phyloP scores from a whole-genome alignment of 306 rosid species.

The Trifolium fragiferum region DNA sequence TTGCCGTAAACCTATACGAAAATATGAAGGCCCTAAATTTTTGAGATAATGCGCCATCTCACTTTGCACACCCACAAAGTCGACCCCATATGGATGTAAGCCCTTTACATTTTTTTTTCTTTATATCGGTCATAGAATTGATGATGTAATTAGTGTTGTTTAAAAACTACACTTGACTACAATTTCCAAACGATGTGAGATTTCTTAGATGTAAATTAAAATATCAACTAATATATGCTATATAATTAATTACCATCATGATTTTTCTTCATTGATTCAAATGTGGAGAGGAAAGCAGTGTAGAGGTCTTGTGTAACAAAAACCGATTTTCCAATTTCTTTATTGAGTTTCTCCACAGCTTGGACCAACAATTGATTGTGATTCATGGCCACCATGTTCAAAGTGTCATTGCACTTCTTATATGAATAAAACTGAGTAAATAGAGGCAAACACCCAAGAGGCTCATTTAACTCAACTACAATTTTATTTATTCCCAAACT shows the following conservation, averaged over 20 bases:
- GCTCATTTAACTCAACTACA: slow-evolving; percentile 49
- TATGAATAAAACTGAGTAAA: neutral
- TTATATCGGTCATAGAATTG: too few relatives aligned
- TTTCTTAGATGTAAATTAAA: too few relatives aligned
- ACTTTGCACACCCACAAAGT: too few relatives aligned
- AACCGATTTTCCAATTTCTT: slow-evolving; percentile 22
- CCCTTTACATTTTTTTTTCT: too few relatives aligned
- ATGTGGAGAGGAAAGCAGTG: slow-evolving; percentile 31
- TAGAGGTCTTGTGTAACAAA: slow-evolving; percentile 51
- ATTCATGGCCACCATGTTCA: slow-evolving; percentile 35
- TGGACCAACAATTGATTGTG: slow-evolving; percentile 50
- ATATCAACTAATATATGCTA: too few relatives aligned
- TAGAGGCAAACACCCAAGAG: slow-evolving; percentile 50
- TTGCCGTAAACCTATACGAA: too few relatives aligned
- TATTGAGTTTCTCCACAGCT: slow-evolving; percentile 37
- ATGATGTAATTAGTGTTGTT: too few relatives aligned
- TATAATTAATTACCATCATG: slow-evolving; percentile 10
- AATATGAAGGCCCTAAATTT: too few relatives aligned
- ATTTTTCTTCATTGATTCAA: slow-evolving; percentile 30
- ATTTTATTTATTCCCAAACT: slow-evolving; percentile 43
- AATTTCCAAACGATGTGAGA: too few relatives aligned
- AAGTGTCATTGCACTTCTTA: neutral
- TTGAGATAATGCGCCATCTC: too few relatives aligned
- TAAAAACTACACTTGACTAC: too few relatives aligned
- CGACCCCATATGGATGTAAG: too few relatives aligned